Conservation (phyloP, 495 filamentous ascomycete genomes). For the Massariosphaeria phaeospora region DNA sequence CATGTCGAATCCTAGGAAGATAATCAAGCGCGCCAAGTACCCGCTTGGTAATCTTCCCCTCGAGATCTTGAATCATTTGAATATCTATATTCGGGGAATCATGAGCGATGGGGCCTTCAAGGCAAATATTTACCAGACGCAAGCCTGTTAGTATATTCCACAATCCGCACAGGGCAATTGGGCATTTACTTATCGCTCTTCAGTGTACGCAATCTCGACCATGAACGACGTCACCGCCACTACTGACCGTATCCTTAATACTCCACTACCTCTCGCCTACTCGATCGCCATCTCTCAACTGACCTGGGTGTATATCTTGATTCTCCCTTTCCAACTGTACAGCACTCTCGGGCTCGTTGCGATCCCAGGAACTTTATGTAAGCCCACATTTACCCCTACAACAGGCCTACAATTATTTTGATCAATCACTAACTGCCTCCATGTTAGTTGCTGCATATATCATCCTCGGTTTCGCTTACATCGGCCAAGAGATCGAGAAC, state of each 20-base stretch:
- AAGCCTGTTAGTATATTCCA: no score
- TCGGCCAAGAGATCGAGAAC: slow-evolving; percentile 77
- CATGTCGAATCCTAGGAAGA: slow-evolving; percentile 32
- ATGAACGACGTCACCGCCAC: slow-evolving; percentile 71
- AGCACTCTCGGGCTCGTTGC: slow-evolving; percentile 61
- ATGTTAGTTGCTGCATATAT: slow-evolving; percentile 75
- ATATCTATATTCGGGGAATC: slow-evolving; percentile 32
- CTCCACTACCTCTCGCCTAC: slow-evolving; percentile 79
- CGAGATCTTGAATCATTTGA: slow-evolving; percentile 35
- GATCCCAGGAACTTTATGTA: no score
- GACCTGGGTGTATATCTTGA: slow-evolving; percentile 77
- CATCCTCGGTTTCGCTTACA: slow-evolving; percentile 73
- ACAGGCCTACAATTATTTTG: background rate
- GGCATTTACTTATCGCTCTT: no score
- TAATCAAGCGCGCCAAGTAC: slow-evolving; percentile 31
- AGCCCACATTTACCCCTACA: background rate
- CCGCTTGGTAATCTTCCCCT: slow-evolving; percentile 39
- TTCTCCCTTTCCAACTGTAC: slow-evolving; percentile 80
- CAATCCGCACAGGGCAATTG: no score
- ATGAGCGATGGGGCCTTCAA: slow-evolving; percentile 51
- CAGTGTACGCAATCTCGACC: slow-evolving; percentile 42
- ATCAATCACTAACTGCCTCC: slow-evolving; percentile 50
- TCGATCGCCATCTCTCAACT: slow-evolving; percentile 81
- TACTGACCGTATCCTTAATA: slow-evolving; percentile 77
- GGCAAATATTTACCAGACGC: slow-evolving; percentile 38